Base-by-base conservation (phyloP, 2,329 filamentous ascomycete species). In the Tolypocladium nubicola region DNA sequence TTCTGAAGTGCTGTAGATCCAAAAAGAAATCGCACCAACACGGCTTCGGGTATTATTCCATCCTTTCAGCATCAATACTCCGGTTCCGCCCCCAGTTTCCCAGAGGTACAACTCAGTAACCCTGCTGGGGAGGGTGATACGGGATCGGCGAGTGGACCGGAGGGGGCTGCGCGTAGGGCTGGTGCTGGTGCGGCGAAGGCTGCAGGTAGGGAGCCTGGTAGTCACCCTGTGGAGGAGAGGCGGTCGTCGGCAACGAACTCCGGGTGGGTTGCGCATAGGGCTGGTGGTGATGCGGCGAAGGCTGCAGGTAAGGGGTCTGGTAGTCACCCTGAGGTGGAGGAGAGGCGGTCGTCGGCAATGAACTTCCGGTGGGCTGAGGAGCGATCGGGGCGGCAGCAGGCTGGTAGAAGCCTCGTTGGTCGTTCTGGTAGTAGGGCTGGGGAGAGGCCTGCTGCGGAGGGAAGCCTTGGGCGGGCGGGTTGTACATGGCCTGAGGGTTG, bases 401-500 rank as follows among this genome's bases (percentile, higher is more conserved):
- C 26, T 49, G 45, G 19, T 52, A 52, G 33, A 38, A 23, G 41
- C 30, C 30, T 19, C 47, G 53, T 9, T 49, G 45, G 26, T 16
- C 26, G 26, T 49, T 49, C 26, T 49, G 45, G 45, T 49, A 11
- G 23, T 39, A 35, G 43, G 37, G 23, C 9, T 49, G 35, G 9
- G 43, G 54, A 35, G 35, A 52, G 7, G 30, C n/a, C 56, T 53
- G 37, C 26, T 54, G 54, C 40, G 37, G 57, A 38, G 33, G 59
- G 55, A 40, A 53, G 37, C 52, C 52, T 21, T 40, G 52, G 5
- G 21, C 16, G 9, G 52, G 52, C 8, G 58, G 61, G 53, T 58
- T 56, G 56, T 62, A 58, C 47, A 56, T 49, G 16, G 35, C 23
- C 41, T 61, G 56, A 11, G 61, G 61, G 53, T 60, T 55, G 56